A percentile compares a stretch with the other conserved stretches of the same genome.
Evolutionary conservation across 2,329 filamentous ascomycete species (phyloP).

Genomic region (Penicillium griseofulvum): DNA sequence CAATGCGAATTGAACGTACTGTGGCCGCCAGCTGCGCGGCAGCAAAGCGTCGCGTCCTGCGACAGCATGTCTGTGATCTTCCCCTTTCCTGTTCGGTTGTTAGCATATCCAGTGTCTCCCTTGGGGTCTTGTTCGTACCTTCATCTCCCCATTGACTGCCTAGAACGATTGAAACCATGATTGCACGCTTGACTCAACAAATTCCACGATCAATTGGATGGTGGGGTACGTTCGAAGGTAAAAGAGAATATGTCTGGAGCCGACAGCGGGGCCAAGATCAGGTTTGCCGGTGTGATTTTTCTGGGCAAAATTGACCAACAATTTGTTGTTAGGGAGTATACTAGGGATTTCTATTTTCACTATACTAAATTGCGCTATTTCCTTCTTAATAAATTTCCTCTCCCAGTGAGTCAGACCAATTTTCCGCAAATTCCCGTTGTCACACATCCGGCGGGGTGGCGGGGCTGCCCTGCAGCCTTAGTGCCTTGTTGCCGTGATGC

Average conservation of each 20-base stretch:
- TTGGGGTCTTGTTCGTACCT: constrained; percentile 26
- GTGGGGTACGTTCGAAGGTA: constrained; percentile 7
- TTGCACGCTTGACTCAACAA: constrained; percentile 8
- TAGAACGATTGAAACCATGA: constrained; percentile 45
- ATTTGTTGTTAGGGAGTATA: background rate
- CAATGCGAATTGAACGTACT: constrained; percentile 33
- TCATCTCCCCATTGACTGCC: constrained; percentile 51
- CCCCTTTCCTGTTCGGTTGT: constrained; percentile 40
- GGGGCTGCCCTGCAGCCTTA: background rate
- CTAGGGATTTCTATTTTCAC: background rate
- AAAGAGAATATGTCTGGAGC: constrained; percentile 8
- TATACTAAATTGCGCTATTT: background rate
- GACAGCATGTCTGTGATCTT: constrained; percentile 51
- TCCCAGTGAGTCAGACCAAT: constrained; percentile 1
- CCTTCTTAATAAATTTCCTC: background rate
- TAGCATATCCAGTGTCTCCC: constrained; percentile 4
- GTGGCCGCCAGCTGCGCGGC: constrained; percentile 48
- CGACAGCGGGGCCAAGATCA: constrained; percentile 11
- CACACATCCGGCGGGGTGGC: constrained; percentile 8
- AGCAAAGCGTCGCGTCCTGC: constrained; percentile 45
- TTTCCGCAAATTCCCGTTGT: background rate
- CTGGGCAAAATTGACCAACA: background rate
- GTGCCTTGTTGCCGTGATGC: background rate
- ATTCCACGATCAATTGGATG: constrained; percentile 5
- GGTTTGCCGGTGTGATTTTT: constrained; percentile 6